Evolutionary conservation across 164 flowering plant species (phyloP), one percentile per base, ranked within the genome.

Genomic region (Nelumbo lutea): DNA sequence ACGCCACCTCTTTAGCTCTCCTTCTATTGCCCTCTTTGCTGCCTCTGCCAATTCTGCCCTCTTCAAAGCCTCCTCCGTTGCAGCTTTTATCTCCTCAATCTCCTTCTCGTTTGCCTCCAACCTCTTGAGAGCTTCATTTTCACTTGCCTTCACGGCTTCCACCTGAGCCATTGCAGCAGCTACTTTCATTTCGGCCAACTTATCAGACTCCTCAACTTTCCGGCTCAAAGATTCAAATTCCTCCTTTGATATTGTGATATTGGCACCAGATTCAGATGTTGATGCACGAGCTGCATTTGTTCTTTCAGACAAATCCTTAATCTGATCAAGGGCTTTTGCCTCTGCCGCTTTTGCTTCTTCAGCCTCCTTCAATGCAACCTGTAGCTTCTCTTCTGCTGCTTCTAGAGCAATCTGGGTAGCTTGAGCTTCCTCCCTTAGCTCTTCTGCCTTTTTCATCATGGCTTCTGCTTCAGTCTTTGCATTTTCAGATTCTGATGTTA

Each of bases 111-210:
- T 80, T 42, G 83, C 82, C 73, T 87, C 97, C 72, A 90, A 72
- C 73, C 78, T 89, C 82, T 86, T 81, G 3, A 80, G 70, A 2
- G 90, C 89, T 73, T 95, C 98, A 66, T 86, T 80, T 65, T 89
- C 94, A 76, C 97, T 83, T 10, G 97, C 98, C 77, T 81, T 90
- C 61, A 92, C 84, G 68, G 97, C 97, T 70, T 90, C 93, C 62
- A 88, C 92, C 72, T 90, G 94, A 50, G 97, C 98, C 78, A 81
- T 64, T 57, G 95, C 97, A 72, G 98, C 97, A 59, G 83, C 90
- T 65, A 94, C 91, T 77, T 86, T 94, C 96, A 94, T 85, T 67
- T 86, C 91, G 11, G 93, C 86, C 59, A 94, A 70, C 67, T 59
- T 73, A 40, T 87, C 90, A 4, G 90, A 90, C 73, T 90, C 97